Conservation (phyloP, 179 eudicot genomes). For the Pouteria campechiana region DNA sequence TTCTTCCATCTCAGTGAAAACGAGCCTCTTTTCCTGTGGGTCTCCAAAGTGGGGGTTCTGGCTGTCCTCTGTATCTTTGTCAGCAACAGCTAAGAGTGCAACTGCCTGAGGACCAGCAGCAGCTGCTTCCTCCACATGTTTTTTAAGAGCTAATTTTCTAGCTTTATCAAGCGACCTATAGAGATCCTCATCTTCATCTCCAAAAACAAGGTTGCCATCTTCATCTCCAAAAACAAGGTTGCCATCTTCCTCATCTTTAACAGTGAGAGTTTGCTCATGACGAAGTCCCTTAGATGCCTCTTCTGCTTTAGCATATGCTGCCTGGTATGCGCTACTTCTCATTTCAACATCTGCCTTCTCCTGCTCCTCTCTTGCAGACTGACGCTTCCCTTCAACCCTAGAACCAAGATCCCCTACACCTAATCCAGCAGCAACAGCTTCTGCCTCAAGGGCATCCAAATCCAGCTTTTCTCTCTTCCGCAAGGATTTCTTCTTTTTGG, state of each 20-base stretch:
- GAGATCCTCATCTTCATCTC: constrained; percentile 67
- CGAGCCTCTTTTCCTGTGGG: constrained; percentile 66
- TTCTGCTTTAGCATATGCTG: constrained; percentile 78
- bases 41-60: constrained; percentile 37
- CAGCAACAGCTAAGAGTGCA: constrained; percentile 43
- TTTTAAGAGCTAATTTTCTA: constrained; percentile 73
- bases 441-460: constrained; percentile 87
- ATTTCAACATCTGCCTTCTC: constrained; percentile 67
- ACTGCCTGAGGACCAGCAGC: constrained; percentile 52
- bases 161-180: constrained; percentile 77
- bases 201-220: constrained; percentile 37
- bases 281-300: constrained; percentile 86
- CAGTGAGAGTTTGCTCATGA: constrained; percentile 23
- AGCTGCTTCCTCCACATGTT: constrained; percentile 33
- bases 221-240: constrained; percentile 42
- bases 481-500: constrained; percentile 91
- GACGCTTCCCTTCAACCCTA: constrained; percentile 50
- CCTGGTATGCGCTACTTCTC: constrained; percentile 60
- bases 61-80: constrained; percentile 29
- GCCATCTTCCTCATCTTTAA: constrained; percentile 43
- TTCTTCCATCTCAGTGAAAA: constrained; percentile 98
- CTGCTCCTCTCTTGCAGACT: constrained; percentile 53
- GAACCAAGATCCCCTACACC: constrained; percentile 91
- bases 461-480: constrained; percentile 89
- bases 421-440: constrained; percentile 76